Conservation (phyloP, 2,329 filamentous ascomycete species). For the Fusarium sororula region DNA sequence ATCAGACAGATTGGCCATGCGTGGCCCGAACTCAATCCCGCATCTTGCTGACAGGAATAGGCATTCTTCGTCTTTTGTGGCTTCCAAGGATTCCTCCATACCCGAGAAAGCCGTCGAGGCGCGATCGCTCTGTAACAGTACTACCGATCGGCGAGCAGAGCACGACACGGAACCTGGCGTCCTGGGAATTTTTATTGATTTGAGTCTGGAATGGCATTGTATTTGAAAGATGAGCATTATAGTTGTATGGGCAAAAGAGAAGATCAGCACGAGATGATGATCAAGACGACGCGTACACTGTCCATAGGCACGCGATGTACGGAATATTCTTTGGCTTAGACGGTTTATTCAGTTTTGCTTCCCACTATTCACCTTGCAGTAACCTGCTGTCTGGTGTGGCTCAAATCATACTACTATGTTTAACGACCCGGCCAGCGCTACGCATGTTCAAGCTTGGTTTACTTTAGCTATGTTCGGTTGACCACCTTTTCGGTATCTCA, state of each 20-base stretch:
- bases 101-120: constrained; percentile 82
- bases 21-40: not conserved
- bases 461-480: not conserved
- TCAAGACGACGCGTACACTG: constrained; percentile 20
- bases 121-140: constrained; percentile 75
- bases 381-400: not conserved
- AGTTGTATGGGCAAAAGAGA: not conserved
- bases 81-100: constrained; percentile 86
- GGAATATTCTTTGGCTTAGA: constrained; percentile 39
- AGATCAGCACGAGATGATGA: constrained; percentile 22
- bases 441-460: not conserved
- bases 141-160: constrained; percentile 26
- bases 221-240: constrained; percentile 35
- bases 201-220: constrained; percentile 39
- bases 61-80: constrained; percentile 92
- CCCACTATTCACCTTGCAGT: not conserved
- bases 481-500: not conserved
- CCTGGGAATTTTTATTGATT: constrained; percentile 40
- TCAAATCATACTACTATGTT: not conserved
- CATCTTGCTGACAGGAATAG: constrained; percentile 54
- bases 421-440: not conserved
- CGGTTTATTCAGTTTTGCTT: constrained; percentile 19
- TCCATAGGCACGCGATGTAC: constrained; percentile 25
- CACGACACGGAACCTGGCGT: constrained; percentile 42
- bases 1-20: not conserved